Evolutionary conservation across 164 flowering plant species (phyloP).

Genomic region (Santalum album): DNA sequence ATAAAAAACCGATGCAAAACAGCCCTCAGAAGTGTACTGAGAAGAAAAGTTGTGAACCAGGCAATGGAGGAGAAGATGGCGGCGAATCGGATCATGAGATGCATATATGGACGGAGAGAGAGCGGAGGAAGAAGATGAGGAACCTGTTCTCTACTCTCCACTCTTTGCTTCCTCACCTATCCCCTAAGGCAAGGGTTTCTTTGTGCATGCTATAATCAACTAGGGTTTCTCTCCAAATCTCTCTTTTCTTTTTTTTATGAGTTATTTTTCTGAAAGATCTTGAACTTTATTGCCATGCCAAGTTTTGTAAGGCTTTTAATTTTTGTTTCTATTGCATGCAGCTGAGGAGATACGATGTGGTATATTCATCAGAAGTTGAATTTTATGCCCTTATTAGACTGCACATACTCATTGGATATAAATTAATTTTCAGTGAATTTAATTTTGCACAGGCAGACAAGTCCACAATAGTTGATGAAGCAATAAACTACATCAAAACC

Average conservation of each 20-base stretch:
- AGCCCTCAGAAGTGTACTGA: slow-evolving; percentile 6
- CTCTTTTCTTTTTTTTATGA: too few relatives aligned
- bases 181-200: slow-evolving; percentile 51
- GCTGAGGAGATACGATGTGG: too few relatives aligned
- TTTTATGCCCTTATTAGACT: too few relatives aligned
- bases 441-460: slow-evolving; percentile 96
- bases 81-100: slow-evolving; percentile 48
- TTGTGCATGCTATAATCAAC: too few relatives aligned
- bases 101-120: slow-evolving; percentile 87
- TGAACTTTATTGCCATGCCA: too few relatives aligned
- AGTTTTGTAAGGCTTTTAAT: too few relatives aligned
- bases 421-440: too few relatives aligned
- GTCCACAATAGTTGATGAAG: slow-evolving; percentile 82
- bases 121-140: slow-evolving; percentile 93
- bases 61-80: slow-evolving; percentile 1
- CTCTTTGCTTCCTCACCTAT: slow-evolving; percentile 81
- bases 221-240: too few relatives aligned
- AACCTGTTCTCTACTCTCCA: slow-evolving; percentile 76
- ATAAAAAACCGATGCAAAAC: slow-evolving; percentile 13
- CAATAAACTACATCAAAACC: slow-evolving; percentile 60
- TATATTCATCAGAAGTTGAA: too few relatives aligned
- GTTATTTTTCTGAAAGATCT: too few relatives aligned
- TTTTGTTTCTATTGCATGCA: too few relatives aligned
- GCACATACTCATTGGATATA: too few relatives aligned
- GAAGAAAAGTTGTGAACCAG: slow-evolving; percentile 9